Percentiles rank a stretch among this genome's conserved stretches.
phyloP scores from a whole-genome alignment of 2,329 filamentous ascomycete genomes.

The Fusarium torulosum region DNA sequence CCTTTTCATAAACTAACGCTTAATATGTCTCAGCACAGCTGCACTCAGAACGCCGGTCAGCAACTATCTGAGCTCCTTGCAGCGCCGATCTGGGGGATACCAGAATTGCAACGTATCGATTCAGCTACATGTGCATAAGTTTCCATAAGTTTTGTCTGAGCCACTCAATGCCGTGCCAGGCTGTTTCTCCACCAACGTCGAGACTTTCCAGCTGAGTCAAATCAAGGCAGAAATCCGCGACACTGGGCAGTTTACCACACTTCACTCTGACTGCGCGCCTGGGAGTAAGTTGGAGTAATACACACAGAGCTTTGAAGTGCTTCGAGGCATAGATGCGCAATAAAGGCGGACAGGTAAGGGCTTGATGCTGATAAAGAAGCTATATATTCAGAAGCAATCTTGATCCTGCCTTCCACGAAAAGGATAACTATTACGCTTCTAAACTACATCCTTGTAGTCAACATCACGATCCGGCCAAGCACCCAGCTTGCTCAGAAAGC shows the following conservation, averaged over 20 bases:
- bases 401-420: too few species aligned
- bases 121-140: neutral
- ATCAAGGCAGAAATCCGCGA: neutral
- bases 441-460: conserved; percentile 51
- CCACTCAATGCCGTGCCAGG: neutral
- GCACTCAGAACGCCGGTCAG: neutral
- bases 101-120: neutral
- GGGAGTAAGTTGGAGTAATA: too few species aligned
- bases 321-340: too few species aligned
- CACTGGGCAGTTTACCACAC: too few species aligned
- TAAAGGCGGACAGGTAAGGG: too few species aligned
- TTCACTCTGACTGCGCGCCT: too few species aligned
- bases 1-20: neutral
- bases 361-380: too few species aligned
- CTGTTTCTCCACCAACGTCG: neutral
- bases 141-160: neutral
- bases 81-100: neutral
- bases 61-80: neutral
- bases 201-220: neutral
- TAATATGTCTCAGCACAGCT: neutral
- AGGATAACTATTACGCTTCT: neutral
- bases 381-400: too few species aligned
- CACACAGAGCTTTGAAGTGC: too few species aligned
- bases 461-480: conserved; percentile 50
- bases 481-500: conserved; percentile 35